phyloP scores from a whole-genome alignment of 2,329 filamentous ascomycete genomes.

The Diplodia sapinea region DNA sequence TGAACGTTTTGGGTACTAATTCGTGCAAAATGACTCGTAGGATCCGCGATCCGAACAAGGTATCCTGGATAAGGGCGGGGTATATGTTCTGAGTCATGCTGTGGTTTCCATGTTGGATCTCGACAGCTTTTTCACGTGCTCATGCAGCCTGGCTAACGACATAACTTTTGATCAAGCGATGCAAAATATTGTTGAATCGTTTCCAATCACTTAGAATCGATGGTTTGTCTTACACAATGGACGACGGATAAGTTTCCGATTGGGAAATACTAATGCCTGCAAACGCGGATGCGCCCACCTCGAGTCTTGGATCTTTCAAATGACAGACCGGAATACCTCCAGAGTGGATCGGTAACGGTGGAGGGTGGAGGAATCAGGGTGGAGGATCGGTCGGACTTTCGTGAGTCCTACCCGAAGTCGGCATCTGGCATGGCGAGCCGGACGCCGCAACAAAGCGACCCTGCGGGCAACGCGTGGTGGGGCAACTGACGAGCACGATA shows the following conservation, averaged over 20 bases:
- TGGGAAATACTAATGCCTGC: not conserved
- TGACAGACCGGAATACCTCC: not conserved
- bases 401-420: constrained; percentile 8
- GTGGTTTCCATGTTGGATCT: no score
- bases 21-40: not conserved
- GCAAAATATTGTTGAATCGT: not conserved
- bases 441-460: constrained; percentile 5
- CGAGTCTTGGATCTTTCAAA: not conserved
- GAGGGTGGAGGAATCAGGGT: constrained; percentile 7
- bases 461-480: constrained; percentile 6
- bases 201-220: not conserved
- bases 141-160: no score
- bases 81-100: not conserved
- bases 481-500: constrained; percentile 11
- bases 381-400: constrained; percentile 7
- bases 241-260: constrained; percentile 8
- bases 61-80: not conserved
- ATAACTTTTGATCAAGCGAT: no score
- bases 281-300: not conserved
- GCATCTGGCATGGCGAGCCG: constrained; percentile 16
- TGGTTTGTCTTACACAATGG: not conserved
- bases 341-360: not conserved
- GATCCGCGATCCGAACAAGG: not conserved
- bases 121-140: not conserved
- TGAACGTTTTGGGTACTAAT: not conserved